Base-by-base conservation (phyloP, 2,329 filamentous ascomycete species). In the Westerdykella ornata region DNA sequence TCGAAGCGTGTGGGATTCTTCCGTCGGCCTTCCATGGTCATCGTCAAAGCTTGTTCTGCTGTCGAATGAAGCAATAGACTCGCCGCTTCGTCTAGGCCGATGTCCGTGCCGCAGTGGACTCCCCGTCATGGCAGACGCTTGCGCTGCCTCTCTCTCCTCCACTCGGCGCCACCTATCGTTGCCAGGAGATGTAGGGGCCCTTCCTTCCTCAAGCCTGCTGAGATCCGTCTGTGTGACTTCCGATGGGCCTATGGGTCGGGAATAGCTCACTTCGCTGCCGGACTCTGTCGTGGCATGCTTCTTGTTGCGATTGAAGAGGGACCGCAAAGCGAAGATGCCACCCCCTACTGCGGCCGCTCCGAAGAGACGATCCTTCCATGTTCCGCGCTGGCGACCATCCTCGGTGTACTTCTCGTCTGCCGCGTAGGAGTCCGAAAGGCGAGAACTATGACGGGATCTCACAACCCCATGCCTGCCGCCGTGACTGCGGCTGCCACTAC, bases 291-390 rank as follows among this genome's bases (percentile, higher is more conserved):
- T 49, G 15, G 58, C 44, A 19, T 49, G 55, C 42, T 57, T 63
- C 18, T 72, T 71, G 34, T 76, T 75, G 14, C 69, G 65, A 40
- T 74, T 72, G 34, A 82, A 87, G 11, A 78, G 81, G 48, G 77
- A 84, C 63, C 59, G 66, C 20, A 64, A 35, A 3, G 59, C 62
- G 26, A 68, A 69, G n/a, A 72, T 57, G 8, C 69, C 63, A 17
- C 64, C 66, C 19, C 54, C 53, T 8, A 55, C 70, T 26, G 67
- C 71, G 13, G 64, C 68, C 45, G 65, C 71, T 16, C 68, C 70
- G 7, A 74, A 46, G 4, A 75, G 42, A 8, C 69, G 62, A 41
- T 74, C 63, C 19, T 65, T 62, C 72, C 72, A 74, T 1, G 68
- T 68, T 18, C 59, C 47, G 12, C 44, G 47, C 22, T 59, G 58